Base-by-base conservation (phyloP, 495 filamentous ascomycete genomes). In the Trichocladium uniseriatum region DNA sequence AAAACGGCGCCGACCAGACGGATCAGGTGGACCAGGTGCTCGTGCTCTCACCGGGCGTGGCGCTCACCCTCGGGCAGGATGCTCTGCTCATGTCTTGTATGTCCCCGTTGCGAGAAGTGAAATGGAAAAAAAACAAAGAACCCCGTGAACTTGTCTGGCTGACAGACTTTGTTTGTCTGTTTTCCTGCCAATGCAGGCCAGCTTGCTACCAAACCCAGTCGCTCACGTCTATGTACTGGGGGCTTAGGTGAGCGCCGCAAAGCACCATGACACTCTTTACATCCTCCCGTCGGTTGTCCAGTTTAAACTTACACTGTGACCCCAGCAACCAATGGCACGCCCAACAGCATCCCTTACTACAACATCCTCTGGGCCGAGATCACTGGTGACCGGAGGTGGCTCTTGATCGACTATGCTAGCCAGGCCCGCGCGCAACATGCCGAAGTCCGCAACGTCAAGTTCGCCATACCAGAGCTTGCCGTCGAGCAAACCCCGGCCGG, bases 331-430 rank as follows among this genome's bases (percentile, higher is more conserved):
- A 51, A 51, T 8, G 42, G 48, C 37, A 35, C 58, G 4, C 54
- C 57, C 11, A 39, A 21, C 18, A 51, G 54, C 36, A 84, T 96
- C 13, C 81, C 84, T 0, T 81, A 89, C 46, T 89, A 85, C 67
- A 85, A 95, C 61, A 67, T 98, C 35, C 81, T 98, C 28, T 94
- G 86, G 79, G 87, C 84, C 18, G 80, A 87, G 52, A 45, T 71
- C 22, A 60, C 78, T 45, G 72, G 68, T 10, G 63, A 64, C 19
- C 67, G 73, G 9, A 75, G 71, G 38, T 74, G 77, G n/a, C 64
- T 98, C 19, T 75, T 73, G 11, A 82, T 98, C 55, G 79, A 83
- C 42, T 95, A 87, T 64, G 89, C 89, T 9, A 64, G 73, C 19
- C 32, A 63, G 20, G 48, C 43, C 5, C 32, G 38, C 5, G 5